Percentiles rank a stretch among this genome's conserved stretches.
phyloP scores from a whole-genome alignment of 768 basidiomycete species.

The Pleurotus tuber-regium region DNA sequence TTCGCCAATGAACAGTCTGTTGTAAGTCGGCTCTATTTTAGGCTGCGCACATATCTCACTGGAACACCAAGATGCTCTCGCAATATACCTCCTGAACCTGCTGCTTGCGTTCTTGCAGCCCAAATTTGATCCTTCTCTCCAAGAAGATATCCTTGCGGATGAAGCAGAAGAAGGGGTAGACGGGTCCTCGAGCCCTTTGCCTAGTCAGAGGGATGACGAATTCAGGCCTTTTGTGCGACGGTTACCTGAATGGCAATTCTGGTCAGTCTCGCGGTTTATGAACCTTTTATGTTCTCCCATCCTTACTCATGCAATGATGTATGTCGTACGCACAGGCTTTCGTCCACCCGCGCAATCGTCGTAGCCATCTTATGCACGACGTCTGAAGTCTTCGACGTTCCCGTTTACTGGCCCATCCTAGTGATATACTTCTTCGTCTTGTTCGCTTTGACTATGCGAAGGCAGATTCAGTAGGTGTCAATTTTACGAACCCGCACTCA shows the following conservation, averaged over 20 bases:
- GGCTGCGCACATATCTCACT: too few relatives aligned
- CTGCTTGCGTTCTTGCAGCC: constrained; percentile 97
- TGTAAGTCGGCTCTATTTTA: not conserved
- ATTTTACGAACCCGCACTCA: too few relatives aligned
- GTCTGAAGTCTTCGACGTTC: constrained; percentile 88
- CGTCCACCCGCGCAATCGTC: constrained; percentile 84
- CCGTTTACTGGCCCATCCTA: constrained; percentile 99
- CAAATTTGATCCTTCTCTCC: constrained; percentile 94
- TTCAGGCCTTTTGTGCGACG: constrained; percentile 96
- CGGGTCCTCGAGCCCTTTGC: constrained; percentile 53
- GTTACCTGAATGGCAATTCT: constrained; percentile 96
- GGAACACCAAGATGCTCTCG: constrained; percentile 50
- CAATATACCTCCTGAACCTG: constrained; percentile 94
- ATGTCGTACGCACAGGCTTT: constrained; percentile 58
- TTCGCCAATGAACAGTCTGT: not conserved
- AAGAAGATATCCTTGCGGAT: constrained; percentile 89
- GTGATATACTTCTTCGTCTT: constrained; percentile 96
- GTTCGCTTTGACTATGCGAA: constrained; percentile 92
- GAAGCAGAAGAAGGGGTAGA: constrained; percentile 92
- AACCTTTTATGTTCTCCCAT: not conserved
- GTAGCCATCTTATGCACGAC: constrained; percentile 79
- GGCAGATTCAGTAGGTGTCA: constrained; percentile 90
- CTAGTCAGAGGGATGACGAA: constrained; percentile 81
- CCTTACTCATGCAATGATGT: not conserved
- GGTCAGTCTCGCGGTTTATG: constrained; percentile 43